Evolutionary conservation across 768 basidiomycete genomes (phyloP).

Genomic region (Erythrobasidium yunnanense): DNA sequence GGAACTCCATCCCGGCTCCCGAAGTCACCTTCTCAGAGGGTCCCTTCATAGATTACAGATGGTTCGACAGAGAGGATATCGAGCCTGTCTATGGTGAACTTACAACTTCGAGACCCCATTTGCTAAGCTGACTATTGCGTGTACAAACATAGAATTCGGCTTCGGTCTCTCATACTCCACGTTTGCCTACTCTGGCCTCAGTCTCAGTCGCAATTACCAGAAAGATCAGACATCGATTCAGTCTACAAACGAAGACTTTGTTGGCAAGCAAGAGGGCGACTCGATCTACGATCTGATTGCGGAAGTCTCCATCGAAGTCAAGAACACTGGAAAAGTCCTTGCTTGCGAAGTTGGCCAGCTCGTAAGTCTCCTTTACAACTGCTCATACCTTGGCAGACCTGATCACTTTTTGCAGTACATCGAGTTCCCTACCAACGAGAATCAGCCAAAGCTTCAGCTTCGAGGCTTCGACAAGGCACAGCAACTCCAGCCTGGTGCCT

Average conservation of each 20-base stretch:
- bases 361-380: slow-evolving; percentile 32
- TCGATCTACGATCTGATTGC: slow-evolving; percentile 41
- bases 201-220: slow-evolving; percentile 31
- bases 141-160: slow-evolving; percentile 37
- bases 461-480: slow-evolving; percentile 40
- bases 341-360: slow-evolving; percentile 43
- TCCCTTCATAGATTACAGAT: slow-evolving; percentile 37
- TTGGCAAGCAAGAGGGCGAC: slow-evolving; percentile 30
- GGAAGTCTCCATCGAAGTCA: slow-evolving; percentile 38
- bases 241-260: slow-evolving; percentile 40
- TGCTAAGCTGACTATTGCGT: not conserved
- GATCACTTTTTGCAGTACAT: slow-evolving; percentile 36
- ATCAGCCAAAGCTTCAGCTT: slow-evolving; percentile 40
- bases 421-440: slow-evolving; percentile 37
- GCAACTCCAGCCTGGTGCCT: slow-evolving; percentile 37
- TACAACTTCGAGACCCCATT: not conserved
- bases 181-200: slow-evolving; percentile 27
- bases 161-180: slow-evolving; percentile 37
- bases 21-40: slow-evolving; percentile 40
- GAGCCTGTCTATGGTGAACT: slow-evolving; percentile 38
- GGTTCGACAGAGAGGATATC: slow-evolving; percentile 41
- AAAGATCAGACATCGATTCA: slow-evolving; percentile 39
- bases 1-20: slow-evolving; percentile 37
- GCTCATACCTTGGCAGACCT: not conserved
- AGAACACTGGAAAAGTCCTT: slow-evolving; percentile 40